Conservation (phyloP, 768 basidiomycete species). For the button mushroom (Agaricus bisporus) region DNA sequence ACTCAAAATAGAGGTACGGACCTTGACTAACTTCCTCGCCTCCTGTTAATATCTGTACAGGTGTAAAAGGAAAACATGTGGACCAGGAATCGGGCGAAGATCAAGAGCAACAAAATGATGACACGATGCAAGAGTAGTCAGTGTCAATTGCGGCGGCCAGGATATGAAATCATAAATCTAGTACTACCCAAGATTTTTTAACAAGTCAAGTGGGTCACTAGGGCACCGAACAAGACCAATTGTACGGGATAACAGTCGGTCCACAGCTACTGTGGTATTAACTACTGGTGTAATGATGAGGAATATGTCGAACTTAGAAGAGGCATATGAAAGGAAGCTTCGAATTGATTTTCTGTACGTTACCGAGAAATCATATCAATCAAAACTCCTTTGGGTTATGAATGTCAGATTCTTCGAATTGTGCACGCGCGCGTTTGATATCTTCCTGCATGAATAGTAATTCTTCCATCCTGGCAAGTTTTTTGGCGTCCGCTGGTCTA, state of each 20-base stretch:
- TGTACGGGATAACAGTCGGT: not conserved
- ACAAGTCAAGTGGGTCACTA: no score
- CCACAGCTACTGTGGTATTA: not conserved
- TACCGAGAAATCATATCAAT: not conserved
- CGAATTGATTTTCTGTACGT: not conserved
- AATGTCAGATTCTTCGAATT: constrained; percentile 53
- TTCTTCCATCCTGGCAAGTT: constrained; percentile 89
- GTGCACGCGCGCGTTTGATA: constrained; percentile 80
- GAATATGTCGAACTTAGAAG: not conserved
- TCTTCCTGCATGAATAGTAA: constrained; percentile 91
- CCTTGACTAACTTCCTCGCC: constrained; percentile 3
- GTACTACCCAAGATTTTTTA: no score
- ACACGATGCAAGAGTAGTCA: constrained; percentile 61
- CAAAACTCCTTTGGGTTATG: constrained; percentile 41
- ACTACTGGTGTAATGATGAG: not conserved
- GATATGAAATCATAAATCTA: not conserved
- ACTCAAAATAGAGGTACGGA: constrained; percentile 65
- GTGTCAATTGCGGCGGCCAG: constrained; percentile 8
- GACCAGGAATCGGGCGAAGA: constrained; percentile 20
- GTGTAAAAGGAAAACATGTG: constrained; percentile 46
- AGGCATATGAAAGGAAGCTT: not conserved
- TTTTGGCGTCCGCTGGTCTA: constrained; percentile 84
- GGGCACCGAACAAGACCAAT: not conserved
- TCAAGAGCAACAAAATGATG: constrained; percentile 31
- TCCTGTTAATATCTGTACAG: constrained; percentile 20